Evolutionary conservation across 1,139 yeast genomes (phyloP).

Genomic region (Candida pseudoviswanathii): DNA sequence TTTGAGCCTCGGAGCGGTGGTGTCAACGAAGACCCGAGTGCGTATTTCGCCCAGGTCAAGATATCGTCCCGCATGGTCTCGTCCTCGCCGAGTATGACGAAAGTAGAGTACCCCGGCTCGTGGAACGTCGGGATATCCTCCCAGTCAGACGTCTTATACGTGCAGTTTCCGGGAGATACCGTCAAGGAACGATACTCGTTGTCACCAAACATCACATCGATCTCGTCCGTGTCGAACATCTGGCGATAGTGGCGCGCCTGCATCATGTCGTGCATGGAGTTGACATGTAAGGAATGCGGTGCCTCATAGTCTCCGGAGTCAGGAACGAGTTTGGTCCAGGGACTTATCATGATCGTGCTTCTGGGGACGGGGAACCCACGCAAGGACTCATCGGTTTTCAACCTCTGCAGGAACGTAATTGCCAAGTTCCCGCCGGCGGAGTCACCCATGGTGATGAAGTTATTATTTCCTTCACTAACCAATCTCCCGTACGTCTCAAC

Average conservation of each 20-base stretch:
- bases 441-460: slow-evolving; percentile 41
- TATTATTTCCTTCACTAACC: slow-evolving; percentile 25
- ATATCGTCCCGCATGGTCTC: slow-evolving; percentile 47
- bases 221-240: background rate
- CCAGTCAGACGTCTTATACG: slow-evolving; percentile 33
- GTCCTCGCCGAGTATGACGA: slow-evolving; percentile 45
- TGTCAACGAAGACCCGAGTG: slow-evolving; percentile 30
- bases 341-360: slow-evolving; percentile 37
- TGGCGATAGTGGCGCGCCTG: slow-evolving; percentile 13
- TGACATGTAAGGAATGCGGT: slow-evolving; percentile 39
- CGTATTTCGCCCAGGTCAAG: slow-evolving; percentile 36
- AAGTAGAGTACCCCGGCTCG: slow-evolving; percentile 27
- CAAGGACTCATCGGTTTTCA: slow-evolving; percentile 18
- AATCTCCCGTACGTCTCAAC: slow-evolving; percentile 32
- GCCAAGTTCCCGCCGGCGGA: slow-evolving; percentile 47
- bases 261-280: slow-evolving; percentile 34
- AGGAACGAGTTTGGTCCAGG: slow-evolving; percentile 35
- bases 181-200: slow-evolving; percentile 11
- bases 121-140: slow-evolving; percentile 33
- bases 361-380: slow-evolving; percentile 28
- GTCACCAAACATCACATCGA: slow-evolving; percentile 16
- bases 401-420: slow-evolving; percentile 29
- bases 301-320: slow-evolving; percentile 19
- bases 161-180: slow-evolving; percentile 21
- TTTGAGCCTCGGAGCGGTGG: slow-evolving; percentile 29